Evolutionary conservation across 179 eudicot genomes (phyloP).

Genomic region (Spinacia oleracea): DNA sequence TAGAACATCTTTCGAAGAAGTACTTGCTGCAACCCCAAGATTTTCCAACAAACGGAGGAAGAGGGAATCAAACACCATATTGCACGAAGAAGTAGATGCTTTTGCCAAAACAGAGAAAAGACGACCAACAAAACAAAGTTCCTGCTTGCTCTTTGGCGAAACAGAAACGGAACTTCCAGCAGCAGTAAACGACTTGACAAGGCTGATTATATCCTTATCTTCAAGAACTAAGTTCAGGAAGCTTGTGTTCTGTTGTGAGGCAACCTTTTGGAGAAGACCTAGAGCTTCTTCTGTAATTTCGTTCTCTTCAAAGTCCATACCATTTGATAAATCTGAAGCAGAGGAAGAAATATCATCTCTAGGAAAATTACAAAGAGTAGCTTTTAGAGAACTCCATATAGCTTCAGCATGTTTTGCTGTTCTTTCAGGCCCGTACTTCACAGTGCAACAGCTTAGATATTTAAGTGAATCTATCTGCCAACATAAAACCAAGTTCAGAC

Average conservation of each 20-base stretch:
- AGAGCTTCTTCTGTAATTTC: slow-evolving; percentile 70
- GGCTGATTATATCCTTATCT: slow-evolving; percentile 59
- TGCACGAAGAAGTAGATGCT: slow-evolving; percentile 64
- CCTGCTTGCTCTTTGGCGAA: slow-evolving; percentile 46
- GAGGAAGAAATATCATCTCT: slow-evolving; percentile 32
- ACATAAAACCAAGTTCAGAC: slow-evolving; percentile 13
- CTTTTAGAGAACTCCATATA: slow-evolving; percentile 72
- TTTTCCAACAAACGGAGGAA: slow-evolving; percentile 45
- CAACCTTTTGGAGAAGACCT: slow-evolving; percentile 61
- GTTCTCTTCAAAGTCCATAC: slow-evolving; percentile 51
- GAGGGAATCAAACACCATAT: slow-evolving; percentile 59
- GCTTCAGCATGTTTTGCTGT: slow-evolving; percentile 59
- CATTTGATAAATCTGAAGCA: slow-evolving; percentile 33
- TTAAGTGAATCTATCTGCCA: slow-evolving; percentile 80
- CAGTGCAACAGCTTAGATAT: slow-evolving; percentile 71
- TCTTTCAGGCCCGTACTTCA: slow-evolving; percentile 70
- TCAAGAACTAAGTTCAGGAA: slow-evolving; percentile 53
- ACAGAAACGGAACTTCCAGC: slow-evolving; percentile 42
- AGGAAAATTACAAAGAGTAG: slow-evolving; percentile 42
- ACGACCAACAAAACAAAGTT: slow-evolving; percentile 58
- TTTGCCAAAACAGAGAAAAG: slow-evolving; percentile 56
- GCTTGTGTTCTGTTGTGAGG: slow-evolving; percentile 39
- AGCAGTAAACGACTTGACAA: slow-evolving; percentile 39
- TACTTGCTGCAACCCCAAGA: slow-evolving; percentile 45
- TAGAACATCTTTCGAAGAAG: slow-evolving; percentile 27